Evolutionary conservation across 345 rosid species (phyloP).

Genomic region (Eucalyptus regnans): DNA sequence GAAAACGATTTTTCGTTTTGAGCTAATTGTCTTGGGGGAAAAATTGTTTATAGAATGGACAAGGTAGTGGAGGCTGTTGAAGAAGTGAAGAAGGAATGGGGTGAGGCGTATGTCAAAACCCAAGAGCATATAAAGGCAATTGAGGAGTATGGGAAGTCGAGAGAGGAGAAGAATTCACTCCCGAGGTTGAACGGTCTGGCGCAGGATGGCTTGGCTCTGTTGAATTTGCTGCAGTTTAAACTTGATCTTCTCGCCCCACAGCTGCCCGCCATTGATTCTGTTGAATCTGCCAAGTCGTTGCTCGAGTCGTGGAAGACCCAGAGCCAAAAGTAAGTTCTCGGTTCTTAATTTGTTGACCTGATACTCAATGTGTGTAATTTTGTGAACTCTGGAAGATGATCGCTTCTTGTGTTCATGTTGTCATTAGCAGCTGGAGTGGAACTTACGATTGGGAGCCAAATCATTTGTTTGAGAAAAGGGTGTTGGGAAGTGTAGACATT

Average conservation of each 20-base stretch:
- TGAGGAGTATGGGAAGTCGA: constrained; percentile 46
- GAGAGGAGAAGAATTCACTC: constrained; percentile 42
- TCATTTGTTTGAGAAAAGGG: too few species aligned
- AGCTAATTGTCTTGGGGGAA: background rate
- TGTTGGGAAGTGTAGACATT: too few species aligned
- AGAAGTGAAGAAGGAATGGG: constrained; percentile 87
- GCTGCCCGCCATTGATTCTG: constrained; percentile 49
- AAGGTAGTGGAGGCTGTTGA: constrained; percentile 72
- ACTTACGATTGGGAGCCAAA: too few species aligned
- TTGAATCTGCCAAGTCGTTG: constrained; percentile 37
- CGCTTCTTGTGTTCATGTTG: background rate
- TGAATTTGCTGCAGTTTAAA: constrained; percentile 62
- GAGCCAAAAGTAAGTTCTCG: constrained; percentile 26
- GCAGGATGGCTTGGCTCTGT: constrained; percentile 71
- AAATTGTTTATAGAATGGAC: constrained; percentile 32
- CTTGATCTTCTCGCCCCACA: constrained; percentile 87
- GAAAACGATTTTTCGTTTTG: background rate
- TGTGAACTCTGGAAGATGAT: background rate
- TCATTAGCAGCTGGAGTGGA: too few species aligned
- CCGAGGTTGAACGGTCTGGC: constrained; percentile 68
- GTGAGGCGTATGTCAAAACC: constrained; percentile 41
- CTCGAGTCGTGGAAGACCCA: constrained; percentile 65
- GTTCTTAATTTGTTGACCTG: background rate
- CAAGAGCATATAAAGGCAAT: constrained; percentile 44
- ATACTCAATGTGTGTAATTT: background rate